A percentile compares a stretch with the other conserved stretches of the same genome.
Conservation (phyloP, 495 filamentous ascomycete species). For the Elaphomyces granulatus region DNA sequence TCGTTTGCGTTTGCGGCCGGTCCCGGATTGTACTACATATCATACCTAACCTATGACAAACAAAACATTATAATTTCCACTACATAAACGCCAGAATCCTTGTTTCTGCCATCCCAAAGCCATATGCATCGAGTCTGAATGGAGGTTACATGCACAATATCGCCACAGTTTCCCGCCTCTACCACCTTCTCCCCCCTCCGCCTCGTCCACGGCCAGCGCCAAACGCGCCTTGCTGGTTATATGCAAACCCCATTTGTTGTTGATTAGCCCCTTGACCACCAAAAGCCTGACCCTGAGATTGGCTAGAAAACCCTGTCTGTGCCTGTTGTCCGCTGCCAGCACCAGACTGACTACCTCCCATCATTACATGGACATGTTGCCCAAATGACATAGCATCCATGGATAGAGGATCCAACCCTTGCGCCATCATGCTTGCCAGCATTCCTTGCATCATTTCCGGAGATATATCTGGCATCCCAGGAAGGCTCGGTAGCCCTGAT, state of each 20-base stretch:
- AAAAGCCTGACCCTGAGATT: slow-evolving; percentile 22
- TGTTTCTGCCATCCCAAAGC: too few species aligned
- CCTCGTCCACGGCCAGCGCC: slow-evolving; percentile 33
- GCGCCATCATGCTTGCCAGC: slow-evolving; percentile 67
- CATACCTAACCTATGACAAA: too few species aligned
- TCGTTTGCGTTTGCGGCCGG: too few species aligned
- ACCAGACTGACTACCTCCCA: slow-evolving; percentile 30
- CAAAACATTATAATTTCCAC: too few species aligned
- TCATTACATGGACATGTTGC: slow-evolving; percentile 38
- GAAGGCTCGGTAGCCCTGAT: slow-evolving; percentile 39
- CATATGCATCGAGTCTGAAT: too few species aligned
- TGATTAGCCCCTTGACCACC: slow-evolving; percentile 31
- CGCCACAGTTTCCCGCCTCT: neutral
- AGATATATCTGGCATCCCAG: slow-evolving; percentile 57
- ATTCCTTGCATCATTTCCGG: slow-evolving; percentile 66
- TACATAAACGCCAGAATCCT: too few species aligned
- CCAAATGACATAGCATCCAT: slow-evolving; percentile 53
- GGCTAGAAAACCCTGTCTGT: slow-evolving; percentile 25
- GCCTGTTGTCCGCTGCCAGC: slow-evolving; percentile 25
- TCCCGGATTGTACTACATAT: too few species aligned
- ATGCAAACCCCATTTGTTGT: slow-evolving; percentile 36
- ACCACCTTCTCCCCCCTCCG: slow-evolving; percentile 28
- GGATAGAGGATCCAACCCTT: slow-evolving; percentile 66
- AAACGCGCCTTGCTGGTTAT: slow-evolving; percentile 27
- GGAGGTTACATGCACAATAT: too few species aligned